These are phyloP conservation scores for Thyridium curvatum DNA, from an alignment of 2,329 filamentous ascomycete genomes.

Conservation along the genomic window DNA sequence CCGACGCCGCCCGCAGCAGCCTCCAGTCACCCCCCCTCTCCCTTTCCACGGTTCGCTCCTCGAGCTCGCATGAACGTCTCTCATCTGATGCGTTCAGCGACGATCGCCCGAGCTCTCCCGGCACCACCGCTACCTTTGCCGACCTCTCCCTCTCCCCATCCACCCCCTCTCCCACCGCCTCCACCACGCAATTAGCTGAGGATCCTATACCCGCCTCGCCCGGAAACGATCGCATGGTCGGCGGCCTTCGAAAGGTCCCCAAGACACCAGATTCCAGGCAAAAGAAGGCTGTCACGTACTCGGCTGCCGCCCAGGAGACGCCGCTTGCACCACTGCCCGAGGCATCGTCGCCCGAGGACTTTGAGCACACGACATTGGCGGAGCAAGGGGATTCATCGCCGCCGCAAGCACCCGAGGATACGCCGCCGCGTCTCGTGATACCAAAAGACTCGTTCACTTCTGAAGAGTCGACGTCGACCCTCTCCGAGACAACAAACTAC, in stretches of 20 bases:
- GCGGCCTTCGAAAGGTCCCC: slow-evolving; percentile 48
- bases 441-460: slow-evolving; percentile 31
- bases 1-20: slow-evolving; percentile 17
- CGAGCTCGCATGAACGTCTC: slow-evolving; percentile 42
- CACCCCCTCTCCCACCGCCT: slow-evolving; percentile 22
- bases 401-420: slow-evolving; percentile 3
- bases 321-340: slow-evolving; percentile 25
- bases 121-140: slow-evolving; percentile 26
- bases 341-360: slow-evolving; percentile 12
- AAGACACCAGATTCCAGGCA: slow-evolving; percentile 36
- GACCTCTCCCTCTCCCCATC: slow-evolving; percentile 34
- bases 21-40: slow-evolving; percentile 37
- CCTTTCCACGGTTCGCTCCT: slow-evolving; percentile 29
- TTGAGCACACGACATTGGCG: too few species aligned
- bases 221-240: slow-evolving; percentile 48
- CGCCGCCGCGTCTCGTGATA: slow-evolving; percentile 1
- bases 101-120: slow-evolving; percentile 36
- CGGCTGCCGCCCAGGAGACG: slow-evolving; percentile 18
- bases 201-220: slow-evolving; percentile 30
- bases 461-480: slow-evolving; percentile 33
- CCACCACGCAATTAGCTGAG: slow-evolving; percentile 25
- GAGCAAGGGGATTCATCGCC: slow-evolving; percentile 4
- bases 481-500: slow-evolving; percentile 48
- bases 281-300: slow-evolving; percentile 23
- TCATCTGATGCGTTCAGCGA: slow-evolving; percentile 42